Conservation (phyloP, 2,329 filamentous ascomycete genomes). For the Clarireedia homoeocarpa region DNA sequence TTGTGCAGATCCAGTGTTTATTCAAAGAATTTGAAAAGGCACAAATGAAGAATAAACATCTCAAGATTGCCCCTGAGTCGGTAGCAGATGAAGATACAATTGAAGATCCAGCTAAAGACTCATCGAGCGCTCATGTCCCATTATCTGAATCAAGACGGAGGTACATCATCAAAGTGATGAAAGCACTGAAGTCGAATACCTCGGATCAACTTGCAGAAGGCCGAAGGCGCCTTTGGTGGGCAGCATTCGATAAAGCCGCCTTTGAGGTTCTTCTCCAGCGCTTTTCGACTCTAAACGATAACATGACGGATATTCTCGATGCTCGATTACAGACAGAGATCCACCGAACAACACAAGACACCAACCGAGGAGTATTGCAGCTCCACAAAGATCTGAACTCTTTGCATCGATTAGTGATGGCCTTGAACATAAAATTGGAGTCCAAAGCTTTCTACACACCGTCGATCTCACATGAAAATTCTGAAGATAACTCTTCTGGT, state of each 20-base stretch:
- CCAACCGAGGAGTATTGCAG: constrained; percentile 39
- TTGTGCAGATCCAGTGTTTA: constrained; percentile 40
- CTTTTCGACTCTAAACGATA: constrained; percentile 40
- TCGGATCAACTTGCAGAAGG: constrained; percentile 23
- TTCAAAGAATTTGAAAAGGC: constrained; percentile 40
- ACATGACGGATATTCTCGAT: constrained; percentile 41
- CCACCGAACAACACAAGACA: constrained; percentile 40
- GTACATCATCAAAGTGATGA: constrained; percentile 40
- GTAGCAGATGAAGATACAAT: constrained; percentile 15
- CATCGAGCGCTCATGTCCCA: constrained; percentile 38
- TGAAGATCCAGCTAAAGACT: constrained; percentile 36
- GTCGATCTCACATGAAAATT: constrained; percentile 14
- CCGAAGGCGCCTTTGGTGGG: constrained; percentile 34
- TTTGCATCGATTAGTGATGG: constrained; percentile 38
- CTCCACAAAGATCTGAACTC: constrained; percentile 40
- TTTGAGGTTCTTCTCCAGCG: constrained; percentile 38
- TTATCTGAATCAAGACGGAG: constrained; percentile 34
- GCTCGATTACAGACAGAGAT: constrained; percentile 40
- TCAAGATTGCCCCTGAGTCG: constrained; percentile 31
- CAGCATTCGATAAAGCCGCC: constrained; percentile 38
- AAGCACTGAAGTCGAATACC: constrained; percentile 32
- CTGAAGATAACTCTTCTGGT: constrained; percentile 32
- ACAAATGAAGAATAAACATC: constrained; percentile 33
- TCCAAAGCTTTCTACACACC: constrained; percentile 15
- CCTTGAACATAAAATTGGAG: constrained; percentile 37